Evolutionary conservation across 2,329 filamentous ascomycete species (phyloP).

Genomic region (Diplodia corticola): DNA sequence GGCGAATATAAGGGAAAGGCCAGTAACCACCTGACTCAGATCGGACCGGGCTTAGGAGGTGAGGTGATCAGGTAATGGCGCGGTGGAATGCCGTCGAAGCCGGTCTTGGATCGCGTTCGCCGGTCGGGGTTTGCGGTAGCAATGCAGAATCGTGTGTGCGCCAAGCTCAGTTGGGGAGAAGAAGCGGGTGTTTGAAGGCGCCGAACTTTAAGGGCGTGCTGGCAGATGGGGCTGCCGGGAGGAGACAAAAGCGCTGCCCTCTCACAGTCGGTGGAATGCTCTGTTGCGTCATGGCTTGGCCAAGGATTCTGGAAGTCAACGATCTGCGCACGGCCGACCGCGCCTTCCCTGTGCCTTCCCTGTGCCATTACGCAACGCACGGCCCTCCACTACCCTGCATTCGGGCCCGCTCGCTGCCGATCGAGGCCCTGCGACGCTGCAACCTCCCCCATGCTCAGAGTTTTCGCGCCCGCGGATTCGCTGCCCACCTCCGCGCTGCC

Average conservation of each 20-base stretch:
- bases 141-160: neutral
- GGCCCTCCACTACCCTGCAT: slow-evolving; percentile 20
- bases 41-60: slow-evolving; percentile 17
- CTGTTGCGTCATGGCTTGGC: slow-evolving; percentile 20
- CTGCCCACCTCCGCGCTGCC: slow-evolving; percentile 46
- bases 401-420: slow-evolving; percentile 17
- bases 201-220: slow-evolving; percentile 17
- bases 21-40: slow-evolving; percentile 20
- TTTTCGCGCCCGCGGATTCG: slow-evolving; percentile 14
- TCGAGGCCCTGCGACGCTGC: slow-evolving; percentile 18
- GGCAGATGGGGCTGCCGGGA: neutral
- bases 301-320: slow-evolving; percentile 20
- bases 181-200: slow-evolving; percentile 4
- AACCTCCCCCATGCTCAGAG: slow-evolving; percentile 3
- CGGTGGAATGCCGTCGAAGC: slow-evolving; percentile 20
- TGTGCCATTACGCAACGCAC: neutral
- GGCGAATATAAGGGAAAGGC: slow-evolving; percentile 23
- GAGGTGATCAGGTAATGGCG: slow-evolving; percentile 19
- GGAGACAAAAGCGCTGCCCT: slow-evolving; percentile 3
- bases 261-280: slow-evolving; percentile 13
- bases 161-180: slow-evolving; percentile 5
- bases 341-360: slow-evolving; percentile 1
- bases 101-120: neutral
- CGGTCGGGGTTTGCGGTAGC: slow-evolving; percentile 6
- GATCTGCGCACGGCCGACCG: slow-evolving; percentile 17